Base-by-base conservation (phyloP, 1,284 basidiomycete genomes). In the Melampsora larici-populina region DNA sequence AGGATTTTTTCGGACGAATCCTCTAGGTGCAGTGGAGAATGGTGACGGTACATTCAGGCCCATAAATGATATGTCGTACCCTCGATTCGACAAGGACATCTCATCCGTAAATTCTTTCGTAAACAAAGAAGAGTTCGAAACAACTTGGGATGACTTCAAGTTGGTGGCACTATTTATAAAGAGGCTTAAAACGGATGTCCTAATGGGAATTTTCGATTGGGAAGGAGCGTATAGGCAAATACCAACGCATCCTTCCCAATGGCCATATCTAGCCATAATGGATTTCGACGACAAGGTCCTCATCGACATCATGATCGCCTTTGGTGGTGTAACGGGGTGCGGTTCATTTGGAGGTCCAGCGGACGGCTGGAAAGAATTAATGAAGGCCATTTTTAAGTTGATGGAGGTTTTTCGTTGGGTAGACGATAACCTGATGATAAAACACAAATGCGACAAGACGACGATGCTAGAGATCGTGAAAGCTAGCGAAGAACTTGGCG, bases 1-100 rank as follows among this genome's bases (percentile, higher is more conserved):
- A 18, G 66, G 33, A 17, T 68, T 68, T n/a, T 68, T 68, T 29
- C 4, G n/a, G n/a, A n/a, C n/a, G n/a, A n/a, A n/a, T n/a, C n/a
- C n/a, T n/a, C n/a, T n/a, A n/a, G n/a, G n/a, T n/a, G n/a, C n/a
- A n/a, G n/a, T n/a, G n/a, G n/a, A n/a, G n/a, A n/a, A n/a, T n/a
- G n/a, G n/a, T n/a, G n/a, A n/a, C n/a, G n/a, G n/a, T n/a, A n/a
- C n/a, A n/a, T n/a, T n/a, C n/a, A n/a, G n/a, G n/a, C n/a, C n/a
- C n/a, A n/a, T n/a, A n/a, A n/a, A n/a, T n/a, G n/a, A n/a, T n/a
- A n/a, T n/a, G n/a, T n/a, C n/a, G n/a, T n/a, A n/a, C n/a, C n/a
- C n/a, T n/a, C n/a, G n/a, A n/a, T n/a, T n/a, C n/a, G n/a, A n/a
- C n/a, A n/a, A n/a, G n/a, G n/a, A n/a, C n/a, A n/a, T n/a, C n/a